Percentiles rank a stretch among this genome's conserved stretches.
Conservation (phyloP, 257 asterid genomes). For the Datura wrightii region DNA sequence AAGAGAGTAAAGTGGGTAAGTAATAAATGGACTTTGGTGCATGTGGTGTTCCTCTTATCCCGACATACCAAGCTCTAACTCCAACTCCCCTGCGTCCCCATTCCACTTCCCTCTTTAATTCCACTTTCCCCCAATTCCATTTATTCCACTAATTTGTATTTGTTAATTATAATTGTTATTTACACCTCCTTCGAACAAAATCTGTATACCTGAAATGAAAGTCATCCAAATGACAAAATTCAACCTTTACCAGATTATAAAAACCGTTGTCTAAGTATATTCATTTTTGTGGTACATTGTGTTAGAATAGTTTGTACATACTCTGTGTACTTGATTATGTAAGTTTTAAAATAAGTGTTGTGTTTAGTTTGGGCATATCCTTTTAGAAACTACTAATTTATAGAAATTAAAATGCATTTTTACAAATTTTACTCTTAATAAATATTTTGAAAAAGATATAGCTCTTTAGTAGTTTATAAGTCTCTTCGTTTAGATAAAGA, state of each 20-base stretch:
- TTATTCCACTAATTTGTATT: not conserved
- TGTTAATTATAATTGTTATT: not conserved
- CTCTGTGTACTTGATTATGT: no score
- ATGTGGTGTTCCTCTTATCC: conserved; percentile 43
- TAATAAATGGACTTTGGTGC: conserved; percentile 37
- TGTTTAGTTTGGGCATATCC: no score
- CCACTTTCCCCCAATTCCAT: not conserved
- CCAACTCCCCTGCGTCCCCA: conserved; percentile 32
- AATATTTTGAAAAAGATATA: no score
- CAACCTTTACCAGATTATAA: not conserved
- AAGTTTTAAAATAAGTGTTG: no score
- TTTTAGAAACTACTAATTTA: no score
- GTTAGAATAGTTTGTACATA: no score
- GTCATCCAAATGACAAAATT: not conserved
- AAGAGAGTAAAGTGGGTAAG: not conserved
- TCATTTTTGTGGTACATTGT: no score
- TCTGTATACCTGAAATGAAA: not conserved
- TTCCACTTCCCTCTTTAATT: not conserved
- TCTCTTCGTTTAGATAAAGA: no score
- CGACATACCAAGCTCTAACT: conserved; percentile 44
- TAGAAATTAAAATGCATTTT: no score
- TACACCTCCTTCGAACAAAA: not conserved
- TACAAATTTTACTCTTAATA: no score
- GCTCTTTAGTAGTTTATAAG: no score
- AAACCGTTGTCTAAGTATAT: no score